Percentiles rank a stretch among this genome's conserved stretches.
Conservation (phyloP, 1,284 basidiomycete species). For the Ceratobasidium sp. region DNA sequence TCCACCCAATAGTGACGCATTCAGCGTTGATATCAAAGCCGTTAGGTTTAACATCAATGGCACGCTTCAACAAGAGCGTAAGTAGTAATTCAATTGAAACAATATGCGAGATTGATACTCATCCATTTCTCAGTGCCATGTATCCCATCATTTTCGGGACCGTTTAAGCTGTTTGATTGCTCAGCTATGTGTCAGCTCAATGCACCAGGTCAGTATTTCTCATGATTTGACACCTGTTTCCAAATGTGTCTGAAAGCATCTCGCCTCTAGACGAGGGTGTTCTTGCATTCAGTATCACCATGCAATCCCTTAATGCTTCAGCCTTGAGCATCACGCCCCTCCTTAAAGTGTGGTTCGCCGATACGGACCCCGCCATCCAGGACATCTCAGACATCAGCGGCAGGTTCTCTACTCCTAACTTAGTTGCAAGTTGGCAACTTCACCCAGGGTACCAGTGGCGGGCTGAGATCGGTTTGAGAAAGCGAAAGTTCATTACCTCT, state of each 20-base stretch:
- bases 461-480: conserved; percentile 3
- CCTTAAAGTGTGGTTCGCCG: conserved; percentile 7
- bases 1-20: not conserved
- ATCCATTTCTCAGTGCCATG: not conserved
- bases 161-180: conserved; percentile 16
- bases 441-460: conserved; percentile 15
- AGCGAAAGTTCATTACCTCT: conserved; percentile 8
- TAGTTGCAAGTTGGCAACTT: conserved; percentile 3
- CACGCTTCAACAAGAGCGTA: not conserved
- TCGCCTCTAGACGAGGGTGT: not conserved
- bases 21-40: not conserved
- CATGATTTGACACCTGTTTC: too few relatives aligned
- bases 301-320: not conserved
- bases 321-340: not conserved
- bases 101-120: not conserved
- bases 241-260: not conserved
- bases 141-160: not conserved
- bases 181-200: conserved; percentile 10
- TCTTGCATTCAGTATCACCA: not conserved
- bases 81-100: not conserved
- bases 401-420: not conserved
- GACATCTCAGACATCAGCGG: conserved; percentile 14
- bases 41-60: not conserved
- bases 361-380: not conserved
- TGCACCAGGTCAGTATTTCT: not conserved